Conservation (phyloP, 495 filamentous ascomycete species). For the Hypoxylon lenormandii region DNA sequence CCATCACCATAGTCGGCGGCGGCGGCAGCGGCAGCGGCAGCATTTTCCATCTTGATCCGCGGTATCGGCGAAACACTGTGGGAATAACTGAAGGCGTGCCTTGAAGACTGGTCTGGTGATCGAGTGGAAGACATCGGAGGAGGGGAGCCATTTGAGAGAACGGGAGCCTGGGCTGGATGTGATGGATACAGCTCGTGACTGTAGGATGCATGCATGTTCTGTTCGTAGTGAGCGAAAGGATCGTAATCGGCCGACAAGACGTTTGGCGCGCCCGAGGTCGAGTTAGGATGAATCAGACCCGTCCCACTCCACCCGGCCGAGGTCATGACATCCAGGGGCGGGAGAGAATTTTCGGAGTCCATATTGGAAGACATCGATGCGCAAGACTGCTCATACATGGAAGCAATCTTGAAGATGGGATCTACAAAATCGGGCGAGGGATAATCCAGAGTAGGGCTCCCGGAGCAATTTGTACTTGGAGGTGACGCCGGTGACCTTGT, state of each 20-base stretch:
- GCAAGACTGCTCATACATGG: constrained; percentile 59
- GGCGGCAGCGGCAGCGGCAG: constrained; percentile 19
- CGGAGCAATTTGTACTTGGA: constrained; percentile 62
- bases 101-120: constrained; percentile 55
- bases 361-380: constrained; percentile 55
- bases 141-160: constrained; percentile 51
- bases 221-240: constrained; percentile 62
- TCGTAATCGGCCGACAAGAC: constrained; percentile 67
- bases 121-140: constrained; percentile 59
- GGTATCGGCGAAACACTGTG: constrained; percentile 57
- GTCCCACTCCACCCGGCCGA: constrained; percentile 58
- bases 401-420: constrained; percentile 61
- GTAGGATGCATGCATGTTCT: constrained; percentile 54
- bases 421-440: constrained; percentile 59
- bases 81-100: constrained; percentile 54
- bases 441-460: constrained; percentile 61
- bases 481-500: constrained; percentile 62
- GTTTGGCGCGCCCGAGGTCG: constrained; percentile 58
- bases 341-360: constrained; percentile 57
- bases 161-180: constrained; percentile 55
- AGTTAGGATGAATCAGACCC: constrained; percentile 54
- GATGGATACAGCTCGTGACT: constrained; percentile 63
- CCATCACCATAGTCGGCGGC: constrained; percentile 54
- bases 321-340: constrained; percentile 59
- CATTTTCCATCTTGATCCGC: constrained; percentile 65